A percentile compares a stretch with the other conserved stretches of the same genome.
Conservation (phyloP, 257 asterid genomes). For the Ajuga chamaepitys region DNA sequence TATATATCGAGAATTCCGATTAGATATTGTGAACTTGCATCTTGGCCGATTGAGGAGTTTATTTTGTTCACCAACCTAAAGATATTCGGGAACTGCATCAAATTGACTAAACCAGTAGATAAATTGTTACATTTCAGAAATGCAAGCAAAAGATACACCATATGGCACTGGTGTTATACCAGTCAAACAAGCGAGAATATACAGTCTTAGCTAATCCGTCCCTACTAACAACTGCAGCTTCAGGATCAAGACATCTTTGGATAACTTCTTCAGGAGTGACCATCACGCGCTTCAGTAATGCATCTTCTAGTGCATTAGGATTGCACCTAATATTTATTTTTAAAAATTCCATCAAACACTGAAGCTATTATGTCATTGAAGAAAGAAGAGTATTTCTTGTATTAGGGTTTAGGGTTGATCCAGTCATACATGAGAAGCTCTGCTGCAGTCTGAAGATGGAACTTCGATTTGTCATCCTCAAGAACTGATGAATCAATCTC, state of each 20-base stretch:
- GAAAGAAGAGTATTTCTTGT: slow-evolving; percentile 2
- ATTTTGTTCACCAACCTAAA: slow-evolving; percentile 87
- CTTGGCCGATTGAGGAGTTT: slow-evolving; percentile 87
- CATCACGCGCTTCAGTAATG: slow-evolving; percentile 85
- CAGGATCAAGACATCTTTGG: slow-evolving; percentile 89
- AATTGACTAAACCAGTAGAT: slow-evolving; percentile 1
- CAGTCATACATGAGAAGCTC: slow-evolving; percentile 69
- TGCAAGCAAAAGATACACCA: slow-evolving; percentile 6
- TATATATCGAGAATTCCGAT: slow-evolving; percentile 94
- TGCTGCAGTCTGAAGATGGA: slow-evolving; percentile 69
- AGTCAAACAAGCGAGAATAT: slow-evolving; percentile 84
- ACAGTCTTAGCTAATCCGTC: slow-evolving; percentile 85
- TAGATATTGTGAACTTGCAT: slow-evolving; percentile 53
- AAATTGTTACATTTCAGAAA: neutral
- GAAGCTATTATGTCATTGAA: neutral
- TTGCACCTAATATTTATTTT: slow-evolving; percentile 58
- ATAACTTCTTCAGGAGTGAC: slow-evolving; percentile 95
- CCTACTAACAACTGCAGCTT: slow-evolving; percentile 73
- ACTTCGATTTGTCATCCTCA: slow-evolving; percentile 70
- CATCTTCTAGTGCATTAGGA: slow-evolving; percentile 63
- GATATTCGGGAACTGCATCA: slow-evolving; percentile 17
- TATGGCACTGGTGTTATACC: slow-evolving; percentile 33
- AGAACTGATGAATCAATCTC: slow-evolving; percentile 74
- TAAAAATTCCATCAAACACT: neutral
- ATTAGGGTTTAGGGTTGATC: neutral